Evolutionary conservation across 176 grass and related monocot genomes (phyloP), one percentile per base, ranked within the genome.

Genomic region (Ampelocalamus luodianensis): DNA sequence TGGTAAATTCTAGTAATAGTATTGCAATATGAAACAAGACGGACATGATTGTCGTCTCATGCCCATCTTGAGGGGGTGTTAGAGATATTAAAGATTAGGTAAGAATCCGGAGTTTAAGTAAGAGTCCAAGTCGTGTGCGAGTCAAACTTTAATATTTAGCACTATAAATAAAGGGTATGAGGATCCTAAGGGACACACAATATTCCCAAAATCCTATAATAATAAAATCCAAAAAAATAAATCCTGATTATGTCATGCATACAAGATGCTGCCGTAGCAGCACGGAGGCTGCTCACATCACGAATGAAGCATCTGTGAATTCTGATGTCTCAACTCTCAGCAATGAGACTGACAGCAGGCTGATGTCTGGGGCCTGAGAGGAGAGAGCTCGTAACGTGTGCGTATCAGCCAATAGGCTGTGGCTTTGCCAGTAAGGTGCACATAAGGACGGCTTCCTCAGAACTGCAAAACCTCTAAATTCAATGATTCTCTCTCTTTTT

Each of bases 331-430:
- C 44, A 71, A 44, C 76, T 71, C 14, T 66, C 44, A 71, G 36
- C 76, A 65, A 64, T 36, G 55, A 82, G 37, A 22, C 37, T 82
- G 73, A 54, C 65, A 72, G 71, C 78, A 75, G 78, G 46, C 66
- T 0, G 18, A 74, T 65, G 36, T 6, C 46, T 81, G 59, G 39
- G 68, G 39, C 38, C 22, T 45, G 43, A 45, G 43, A 71, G 27
- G 58, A 56, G 45, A 49, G 43, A 68, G 62, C 67, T 90, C 29
- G 84, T 82, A 78, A 86, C 12, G 74, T 77, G 79, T 73, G 88
- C 27, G n/a, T 65, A 60, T 79, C 27, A 73, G 79, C 88, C 88
- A 78, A 86, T 87, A 58, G 73, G 73, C 27, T 78, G 54, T 81
- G 60, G 26, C 70, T 37, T 18, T 54, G 60, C 46, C 60, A 68